phyloP scores from a whole-genome alignment of 176 grass and related monocot genomes.

The Alopecurus myosuroides region DNA sequence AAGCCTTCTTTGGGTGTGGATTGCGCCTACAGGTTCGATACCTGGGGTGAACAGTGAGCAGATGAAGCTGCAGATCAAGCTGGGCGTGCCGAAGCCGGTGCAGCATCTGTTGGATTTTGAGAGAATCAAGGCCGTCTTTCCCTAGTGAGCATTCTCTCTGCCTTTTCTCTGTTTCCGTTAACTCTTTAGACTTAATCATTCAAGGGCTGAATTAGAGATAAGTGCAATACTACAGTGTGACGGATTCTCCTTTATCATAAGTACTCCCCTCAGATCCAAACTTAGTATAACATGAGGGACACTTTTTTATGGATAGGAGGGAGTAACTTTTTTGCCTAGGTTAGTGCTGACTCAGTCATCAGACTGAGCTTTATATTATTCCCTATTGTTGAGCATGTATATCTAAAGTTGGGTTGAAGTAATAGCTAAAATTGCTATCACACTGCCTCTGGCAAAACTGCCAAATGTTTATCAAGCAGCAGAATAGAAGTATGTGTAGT shows the following conservation, averaged over 20 bases:
- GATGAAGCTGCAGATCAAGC: conserved; percentile 97
- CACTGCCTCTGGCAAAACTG: background rate
- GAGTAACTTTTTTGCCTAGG: no score
- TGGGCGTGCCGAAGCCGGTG: conserved; percentile 65
- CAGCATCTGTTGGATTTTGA: conserved; percentile 73
- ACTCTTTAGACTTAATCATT: conserved; percentile 6
- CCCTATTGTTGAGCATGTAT: background rate
- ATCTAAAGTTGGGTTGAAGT: background rate
- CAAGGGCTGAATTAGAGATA: background rate
- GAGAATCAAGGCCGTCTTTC: conserved; percentile 86
- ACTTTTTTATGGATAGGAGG: no score
- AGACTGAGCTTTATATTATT: background rate
- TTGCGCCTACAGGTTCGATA: conserved; percentile 54
- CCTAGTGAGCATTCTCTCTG: conserved; percentile 55
- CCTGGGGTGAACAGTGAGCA: conserved; percentile 89
- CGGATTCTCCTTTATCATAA: conserved; percentile 2
- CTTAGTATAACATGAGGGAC: no score
- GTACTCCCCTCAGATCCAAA: no score
- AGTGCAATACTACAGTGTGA: background rate
- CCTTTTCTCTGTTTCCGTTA: background rate
- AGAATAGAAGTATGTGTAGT: background rate
- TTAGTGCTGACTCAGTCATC: background rate
- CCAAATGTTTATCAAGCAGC: background rate
- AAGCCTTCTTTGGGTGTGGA: background rate
- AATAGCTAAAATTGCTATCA: background rate